A percentile compares a stretch with the other conserved stretches of the same genome.
These are phyloP conservation scores for Oleoguttula mirabilis DNA, from an alignment of 495 filamentous ascomycete species.

Conservation along the genomic window DNA sequence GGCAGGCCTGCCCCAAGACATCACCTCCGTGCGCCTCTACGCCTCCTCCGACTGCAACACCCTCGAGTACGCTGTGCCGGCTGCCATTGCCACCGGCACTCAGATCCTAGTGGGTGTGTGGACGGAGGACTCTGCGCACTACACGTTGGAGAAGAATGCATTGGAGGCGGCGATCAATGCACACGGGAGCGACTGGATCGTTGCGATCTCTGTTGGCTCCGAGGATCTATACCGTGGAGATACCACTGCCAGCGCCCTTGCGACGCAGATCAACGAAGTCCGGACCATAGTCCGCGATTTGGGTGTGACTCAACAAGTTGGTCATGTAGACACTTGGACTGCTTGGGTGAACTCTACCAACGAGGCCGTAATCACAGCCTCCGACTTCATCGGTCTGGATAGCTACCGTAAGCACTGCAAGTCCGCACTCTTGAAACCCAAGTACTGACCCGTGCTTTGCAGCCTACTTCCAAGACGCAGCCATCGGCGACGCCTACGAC, in stretches of 20 bases:
- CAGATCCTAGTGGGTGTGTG: slow-evolving; percentile 42
- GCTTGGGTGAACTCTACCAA: slow-evolving; percentile 22
- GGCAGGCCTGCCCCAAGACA: slow-evolving; percentile 36
- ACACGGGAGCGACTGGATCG: slow-evolving; percentile 38
- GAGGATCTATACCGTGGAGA: slow-evolving; percentile 46
- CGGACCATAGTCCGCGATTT: slow-evolving; percentile 23
- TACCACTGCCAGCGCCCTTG: slow-evolving; percentile 31
- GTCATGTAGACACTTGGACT: slow-evolving; percentile 27
- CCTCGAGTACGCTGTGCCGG: slow-evolving; percentile 39
- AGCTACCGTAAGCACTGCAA: slow-evolving; percentile 8
- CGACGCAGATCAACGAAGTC: slow-evolving; percentile 39
- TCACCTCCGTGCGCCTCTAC: slow-evolving; percentile 40
- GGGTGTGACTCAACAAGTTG: slow-evolving; percentile 22
- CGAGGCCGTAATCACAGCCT: slow-evolving; percentile 19
- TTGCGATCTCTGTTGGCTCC: slow-evolving; percentile 41
- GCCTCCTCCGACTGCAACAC: slow-evolving; percentile 44
- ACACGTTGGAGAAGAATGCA: slow-evolving; percentile 38
- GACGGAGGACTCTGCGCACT: slow-evolving; percentile 38
- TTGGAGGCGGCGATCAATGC: slow-evolving; percentile 34
- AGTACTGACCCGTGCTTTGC: too few relatives aligned
- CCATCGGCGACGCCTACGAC: slow-evolving; percentile 8
- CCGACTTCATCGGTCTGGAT: slow-evolving; percentile 24
- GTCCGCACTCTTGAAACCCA: not conserved
- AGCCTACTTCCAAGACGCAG: slow-evolving; percentile 20
- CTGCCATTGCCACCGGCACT: slow-evolving; percentile 39